Conservation (phyloP, 2,329 filamentous ascomycete species). For the Aspergillus eucalypticola region DNA sequence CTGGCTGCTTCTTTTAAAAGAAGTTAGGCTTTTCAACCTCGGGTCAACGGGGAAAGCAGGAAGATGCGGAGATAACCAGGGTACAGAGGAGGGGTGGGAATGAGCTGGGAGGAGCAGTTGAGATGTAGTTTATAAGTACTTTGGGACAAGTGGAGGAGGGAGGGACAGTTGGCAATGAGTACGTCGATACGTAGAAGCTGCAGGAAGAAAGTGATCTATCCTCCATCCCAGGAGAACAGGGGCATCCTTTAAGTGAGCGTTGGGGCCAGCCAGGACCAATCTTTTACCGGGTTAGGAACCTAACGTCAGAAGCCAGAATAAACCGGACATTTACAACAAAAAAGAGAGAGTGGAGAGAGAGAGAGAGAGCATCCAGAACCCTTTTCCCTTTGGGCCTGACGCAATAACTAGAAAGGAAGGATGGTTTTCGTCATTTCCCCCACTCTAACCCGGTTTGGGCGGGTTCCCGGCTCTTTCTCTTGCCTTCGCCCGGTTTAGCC, state of each 20-base stretch:
- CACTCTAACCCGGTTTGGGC: conserved; percentile 20
- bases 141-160: background rate
- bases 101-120: background rate
- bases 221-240: background rate
- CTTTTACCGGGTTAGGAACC: conserved; percentile 14
- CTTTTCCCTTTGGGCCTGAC: conserved; percentile 11
- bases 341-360: background rate
- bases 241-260: conserved; percentile 10
- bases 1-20: conserved; percentile 9
- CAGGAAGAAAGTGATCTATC: conserved; percentile 10
- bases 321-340: no score
- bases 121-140: conserved; percentile 6
- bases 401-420: conserved; percentile 14
- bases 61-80: conserved; percentile 10
- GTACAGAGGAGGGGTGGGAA: background rate
- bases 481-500: conserved; percentile 13
- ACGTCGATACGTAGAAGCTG: background rate
- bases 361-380: conserved; percentile 3
- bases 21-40: conserved; percentile 23
- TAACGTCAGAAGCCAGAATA: conserved; percentile 12
- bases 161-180: conserved; percentile 1
- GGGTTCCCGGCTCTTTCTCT: conserved; percentile 21
- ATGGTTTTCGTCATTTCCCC: conserved; percentile 23
- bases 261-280: conserved; percentile 14
- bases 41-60: conserved; percentile 33